Evolutionary conservation across 208 protist species (phyloP).

Genomic region (Acanthamoeba sp.): DNA sequence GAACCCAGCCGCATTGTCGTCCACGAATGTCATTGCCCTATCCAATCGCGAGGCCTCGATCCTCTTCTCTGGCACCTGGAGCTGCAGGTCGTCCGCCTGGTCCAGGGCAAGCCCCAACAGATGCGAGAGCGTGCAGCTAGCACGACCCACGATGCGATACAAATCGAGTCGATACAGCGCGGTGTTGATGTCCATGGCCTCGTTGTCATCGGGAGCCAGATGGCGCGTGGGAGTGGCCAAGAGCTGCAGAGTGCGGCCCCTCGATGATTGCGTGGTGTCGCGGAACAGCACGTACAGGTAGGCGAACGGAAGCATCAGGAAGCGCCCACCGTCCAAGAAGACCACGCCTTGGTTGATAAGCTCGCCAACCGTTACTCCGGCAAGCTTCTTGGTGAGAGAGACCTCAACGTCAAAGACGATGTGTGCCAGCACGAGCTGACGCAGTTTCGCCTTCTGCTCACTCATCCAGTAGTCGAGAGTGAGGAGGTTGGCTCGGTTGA

Average conservation of each 20-base stretch:
- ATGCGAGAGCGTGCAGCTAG: constrained; percentile 64
- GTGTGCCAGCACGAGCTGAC: constrained; percentile 63
- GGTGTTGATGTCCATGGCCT: constrained; percentile 57
- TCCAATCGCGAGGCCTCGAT: constrained; percentile 33
- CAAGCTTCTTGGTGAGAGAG: constrained; percentile 53
- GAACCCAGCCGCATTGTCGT: constrained; percentile 11
- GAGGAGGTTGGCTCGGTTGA: constrained; percentile 51
- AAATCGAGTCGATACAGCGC: constrained; percentile 60
- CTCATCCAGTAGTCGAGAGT: constrained; percentile 57
- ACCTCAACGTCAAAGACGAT: constrained; percentile 43
- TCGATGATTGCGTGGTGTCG: constrained; percentile 67
- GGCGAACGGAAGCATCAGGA: constrained; percentile 62
- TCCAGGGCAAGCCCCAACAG: constrained; percentile 54
- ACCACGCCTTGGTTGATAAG: constrained; percentile 71
- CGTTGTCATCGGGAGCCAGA: constrained; percentile 52
- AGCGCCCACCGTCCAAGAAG: constrained; percentile 50
- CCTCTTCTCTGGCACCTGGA: constrained; percentile 56
- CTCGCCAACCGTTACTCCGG: constrained; percentile 48
- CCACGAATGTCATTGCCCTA: constrained; percentile 23
- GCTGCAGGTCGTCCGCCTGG: constrained; percentile 48
- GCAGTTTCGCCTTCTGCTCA: constrained; percentile 5
- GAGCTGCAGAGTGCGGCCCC: constrained; percentile 65
- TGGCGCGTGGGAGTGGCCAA: constrained; percentile 63
- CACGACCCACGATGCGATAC: constrained; percentile 30
- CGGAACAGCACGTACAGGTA: constrained; percentile 65